These are phyloP conservation scores for Didymella pomorum DNA, from an alignment of 2,329 filamentous ascomycete genomes.

Conservation along the genomic window DNA sequence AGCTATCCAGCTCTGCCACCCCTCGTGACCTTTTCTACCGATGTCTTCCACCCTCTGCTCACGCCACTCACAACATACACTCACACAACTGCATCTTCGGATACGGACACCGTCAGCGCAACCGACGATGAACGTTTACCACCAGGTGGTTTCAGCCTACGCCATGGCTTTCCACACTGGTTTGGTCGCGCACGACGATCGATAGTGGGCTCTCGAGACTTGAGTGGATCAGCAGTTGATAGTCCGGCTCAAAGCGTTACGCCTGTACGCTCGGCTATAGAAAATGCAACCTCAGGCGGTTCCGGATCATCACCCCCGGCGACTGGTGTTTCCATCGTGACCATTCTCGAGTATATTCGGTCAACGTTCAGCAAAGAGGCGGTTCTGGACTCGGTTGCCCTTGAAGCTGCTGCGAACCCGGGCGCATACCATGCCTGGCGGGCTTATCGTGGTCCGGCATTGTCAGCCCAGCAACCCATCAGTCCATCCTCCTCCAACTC, in stretches of 20 bases:
- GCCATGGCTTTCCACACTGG: slow-evolving; percentile 91
- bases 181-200: slow-evolving; percentile 63
- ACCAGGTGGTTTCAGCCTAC: slow-evolving; percentile 87
- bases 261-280: slow-evolving; percentile 24
- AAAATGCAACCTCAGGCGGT: slow-evolving; percentile 20
- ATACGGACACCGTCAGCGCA: slow-evolving; percentile 81
- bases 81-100: slow-evolving; percentile 77
- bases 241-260: slow-evolving; percentile 32
- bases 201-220: slow-evolving; percentile 42
- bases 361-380: slow-evolving; percentile 80
- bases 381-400: slow-evolving; percentile 78
- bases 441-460: slow-evolving; percentile 66
- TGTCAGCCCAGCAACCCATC: slow-evolving; percentile 37
- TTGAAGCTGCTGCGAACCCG: slow-evolving; percentile 85
- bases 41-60: slow-evolving; percentile 94
- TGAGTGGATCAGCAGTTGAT: slow-evolving; percentile 40
- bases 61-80: slow-evolving; percentile 94
- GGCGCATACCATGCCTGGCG: slow-evolving; percentile 96
- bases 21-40: slow-evolving; percentile 85
- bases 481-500: slow-evolving; percentile 34
- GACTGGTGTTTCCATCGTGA: slow-evolving; percentile 49
- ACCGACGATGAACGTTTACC: slow-evolving; percentile 83
- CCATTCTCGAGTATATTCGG: slow-evolving; percentile 81
- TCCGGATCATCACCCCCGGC: slow-evolving; percentile 9
- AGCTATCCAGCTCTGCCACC: slow-evolving; percentile 82